Percentiles rank a stretch among this genome's conserved stretches.
Conservation (phyloP, 2,329 filamentous ascomycete species). For the Fusarium azukiicola region DNA sequence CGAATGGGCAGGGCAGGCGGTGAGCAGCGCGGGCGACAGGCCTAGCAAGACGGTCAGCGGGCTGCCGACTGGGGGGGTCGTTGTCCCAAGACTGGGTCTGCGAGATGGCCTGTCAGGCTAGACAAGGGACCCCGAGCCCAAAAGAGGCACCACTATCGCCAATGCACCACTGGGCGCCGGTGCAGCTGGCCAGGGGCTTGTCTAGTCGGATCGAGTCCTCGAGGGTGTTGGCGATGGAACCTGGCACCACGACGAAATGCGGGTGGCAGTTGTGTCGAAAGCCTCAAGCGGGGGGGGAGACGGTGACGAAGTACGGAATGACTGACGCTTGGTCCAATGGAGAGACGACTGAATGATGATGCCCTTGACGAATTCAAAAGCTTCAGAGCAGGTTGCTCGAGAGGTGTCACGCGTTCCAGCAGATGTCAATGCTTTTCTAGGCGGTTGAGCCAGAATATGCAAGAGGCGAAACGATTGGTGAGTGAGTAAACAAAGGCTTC, state of each 20-base stretch:
- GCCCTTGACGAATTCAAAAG: conserved; percentile 16
- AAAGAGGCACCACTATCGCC: conserved; percentile 43
- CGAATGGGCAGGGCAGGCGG: conserved; percentile 54
- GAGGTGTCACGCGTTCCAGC: conserved; percentile 5
- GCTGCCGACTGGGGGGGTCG: conserved; percentile 37
- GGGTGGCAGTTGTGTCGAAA: conserved; percentile 23
- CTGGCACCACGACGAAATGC: conserved; percentile 16
- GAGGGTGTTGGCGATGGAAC: conserved; percentile 28
- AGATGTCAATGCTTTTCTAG: conserved; percentile 9
- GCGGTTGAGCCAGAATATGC: conserved; percentile 8
- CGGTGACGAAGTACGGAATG: conserved; percentile 30
- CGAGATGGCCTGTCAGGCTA: conserved; percentile 48
- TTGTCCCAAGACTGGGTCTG: conserved; percentile 43
- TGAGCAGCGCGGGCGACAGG: conserved; percentile 49
- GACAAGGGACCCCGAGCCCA: conserved; percentile 47
- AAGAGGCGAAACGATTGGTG: conserved; percentile 21
- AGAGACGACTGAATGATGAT: conserved; percentile 2
- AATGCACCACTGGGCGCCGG: conserved; percentile 40
- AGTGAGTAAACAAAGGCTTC: conserved; percentile 38
- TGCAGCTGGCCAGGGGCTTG: conserved; percentile 36
- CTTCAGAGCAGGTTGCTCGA: conserved; percentile 7
- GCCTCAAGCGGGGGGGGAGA: conserved; percentile 17
- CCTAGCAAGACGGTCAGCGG: conserved; percentile 49
- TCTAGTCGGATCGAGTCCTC: conserved; percentile 43
- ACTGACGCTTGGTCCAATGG: conserved; percentile 38